These are phyloP conservation scores for Penicillium vulpinum DNA, from an alignment of 2,329 filamentous ascomycete species.

Conservation along the genomic window DNA sequence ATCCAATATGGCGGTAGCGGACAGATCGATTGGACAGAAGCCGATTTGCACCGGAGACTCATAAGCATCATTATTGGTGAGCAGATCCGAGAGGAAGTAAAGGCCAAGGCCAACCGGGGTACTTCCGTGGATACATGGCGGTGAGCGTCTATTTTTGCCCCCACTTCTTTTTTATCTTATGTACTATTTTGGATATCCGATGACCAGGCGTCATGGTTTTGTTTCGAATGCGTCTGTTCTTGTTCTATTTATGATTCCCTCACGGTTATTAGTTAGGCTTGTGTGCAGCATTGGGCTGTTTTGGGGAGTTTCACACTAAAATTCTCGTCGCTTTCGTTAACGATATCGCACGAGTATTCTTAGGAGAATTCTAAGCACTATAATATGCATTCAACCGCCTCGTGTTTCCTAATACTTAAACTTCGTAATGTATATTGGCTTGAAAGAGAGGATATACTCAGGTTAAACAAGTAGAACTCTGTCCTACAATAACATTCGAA, in stretches of 20 bases:
- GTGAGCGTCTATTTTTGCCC: conserved; percentile 17
- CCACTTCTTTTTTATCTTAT: conserved; percentile 11
- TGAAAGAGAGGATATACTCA: too few species aligned
- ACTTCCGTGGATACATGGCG: conserved; percentile 31
- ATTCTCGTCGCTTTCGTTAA: too few species aligned
- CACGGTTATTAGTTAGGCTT: conserved; percentile 15
- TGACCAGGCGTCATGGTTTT: conserved; percentile 17
- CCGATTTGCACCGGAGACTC: conserved; percentile 45
- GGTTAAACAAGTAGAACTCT: too few species aligned
- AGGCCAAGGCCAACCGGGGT: conserved; percentile 28
- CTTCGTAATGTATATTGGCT: too few species aligned
- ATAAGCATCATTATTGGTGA: conserved; percentile 51
- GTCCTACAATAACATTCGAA: too few species aligned
- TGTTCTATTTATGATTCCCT: conserved; percentile 20
- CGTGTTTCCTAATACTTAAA: too few species aligned
- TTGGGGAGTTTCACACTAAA: conserved; percentile 3
- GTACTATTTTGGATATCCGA: conserved; percentile 9
- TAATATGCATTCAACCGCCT: too few species aligned
- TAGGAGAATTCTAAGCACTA: too few species aligned
- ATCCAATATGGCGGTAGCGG: conserved; percentile 39
- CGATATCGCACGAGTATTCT: too few species aligned
- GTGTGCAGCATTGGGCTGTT: conserved; percentile 12
- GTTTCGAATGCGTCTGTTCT: conserved; percentile 12
- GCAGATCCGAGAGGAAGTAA: conserved; percentile 44
- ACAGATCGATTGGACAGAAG: conserved; percentile 45